A percentile compares a stretch with the other conserved stretches of the same genome.
Conservation (phyloP, 2,329 filamentous ascomycete species). For the Biscogniauxia marginata region DNA sequence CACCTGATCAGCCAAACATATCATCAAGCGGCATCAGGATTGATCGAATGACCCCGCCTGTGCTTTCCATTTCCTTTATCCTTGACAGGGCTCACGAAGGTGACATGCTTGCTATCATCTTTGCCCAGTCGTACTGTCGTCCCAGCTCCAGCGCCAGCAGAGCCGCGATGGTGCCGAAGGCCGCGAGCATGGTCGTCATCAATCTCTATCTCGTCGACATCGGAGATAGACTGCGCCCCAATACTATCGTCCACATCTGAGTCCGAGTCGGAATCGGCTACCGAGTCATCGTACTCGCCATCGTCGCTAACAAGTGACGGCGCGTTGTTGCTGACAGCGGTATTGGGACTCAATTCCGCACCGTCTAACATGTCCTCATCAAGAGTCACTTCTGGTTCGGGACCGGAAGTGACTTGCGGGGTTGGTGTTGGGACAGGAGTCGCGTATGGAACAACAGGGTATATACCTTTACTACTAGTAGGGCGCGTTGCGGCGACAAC, state of each 20-base stretch:
- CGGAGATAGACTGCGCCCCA: constrained; percentile 59
- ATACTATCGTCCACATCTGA: constrained; percentile 57
- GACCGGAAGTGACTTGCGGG: constrained; percentile 25
- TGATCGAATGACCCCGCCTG: constrained; percentile 26
- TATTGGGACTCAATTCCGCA: constrained; percentile 66
- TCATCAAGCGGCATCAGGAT: constrained; percentile 6
- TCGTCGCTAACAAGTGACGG: constrained; percentile 80
- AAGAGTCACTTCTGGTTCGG: constrained; percentile 28
- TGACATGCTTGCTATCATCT: constrained; percentile 55
- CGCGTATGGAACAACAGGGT: constrained; percentile 40
- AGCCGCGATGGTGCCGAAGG: constrained; percentile 43
- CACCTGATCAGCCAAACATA: neutral
- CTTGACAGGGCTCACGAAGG: constrained; percentile 53
- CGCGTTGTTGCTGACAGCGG: constrained; percentile 70
- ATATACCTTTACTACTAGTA: constrained; percentile 56
- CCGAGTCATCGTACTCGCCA: constrained; percentile 73
- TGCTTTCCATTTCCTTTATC: constrained; percentile 37
- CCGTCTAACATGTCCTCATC: constrained; percentile 54
- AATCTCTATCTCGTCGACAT: constrained; percentile 61
- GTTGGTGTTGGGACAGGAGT: constrained; percentile 37
- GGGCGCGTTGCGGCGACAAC: constrained; percentile 45
- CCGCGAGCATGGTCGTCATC: constrained; percentile 53
- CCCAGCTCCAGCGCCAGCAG: constrained; percentile 33
- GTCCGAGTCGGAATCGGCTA: constrained; percentile 58
- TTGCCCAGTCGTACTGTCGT: constrained; percentile 51